Base-by-base conservation (phyloP, 139 green algal genomes). In the Coelastrella sp. region DNA sequence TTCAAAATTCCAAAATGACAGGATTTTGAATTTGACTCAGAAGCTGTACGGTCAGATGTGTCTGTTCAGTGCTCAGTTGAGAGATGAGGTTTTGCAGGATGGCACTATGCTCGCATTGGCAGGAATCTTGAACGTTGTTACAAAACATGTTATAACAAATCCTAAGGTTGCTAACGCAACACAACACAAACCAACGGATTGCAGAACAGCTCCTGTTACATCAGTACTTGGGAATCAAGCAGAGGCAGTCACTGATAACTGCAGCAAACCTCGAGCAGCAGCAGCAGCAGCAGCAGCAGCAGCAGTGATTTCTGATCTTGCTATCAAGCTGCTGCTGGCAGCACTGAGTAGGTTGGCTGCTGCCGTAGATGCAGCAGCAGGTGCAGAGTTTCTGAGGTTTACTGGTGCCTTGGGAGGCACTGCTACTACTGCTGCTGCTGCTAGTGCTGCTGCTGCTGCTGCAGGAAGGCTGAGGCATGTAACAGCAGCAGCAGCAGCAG, bases 21-120 rank as follows among this genome's bases (percentile, higher is more conserved):
- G 61, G 60, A n/a, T 75, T 16, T 20, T 75, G 80, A 8, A 7
- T 16, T 8, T 86, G n/a, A 7, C 61, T 11, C 20, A 86, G n/a
- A 86, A 58, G 59, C 5, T 73, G n/a, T 86, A 86, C 4, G 32
- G 74, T 16, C 8, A n/a, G 20, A 32, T 86, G 23, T 86, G 80
- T 86, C 10, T 86, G n/a, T 60, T 75, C 7, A 86, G 80, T 60
- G 7, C 59, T 74, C 80, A 86, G 20, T 16, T 75, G 59, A 73
- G 60, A 47, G 80, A 86, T 74, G 80, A 86, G 59, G 22, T 86
- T 6, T 59, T 86, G 59, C 59, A 74, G 22, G 80, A 86, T 75
- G 59, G 59, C 7, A 75, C 57, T 54, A 86, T 86, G 4, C 60
- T 66, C 59, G 80, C 80, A 86, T 19, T 86, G 59, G 57, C 5